These are phyloP conservation scores for Ricinus communis DNA, from an alignment of 345 rosid genomes.

Conservation along the genomic window DNA sequence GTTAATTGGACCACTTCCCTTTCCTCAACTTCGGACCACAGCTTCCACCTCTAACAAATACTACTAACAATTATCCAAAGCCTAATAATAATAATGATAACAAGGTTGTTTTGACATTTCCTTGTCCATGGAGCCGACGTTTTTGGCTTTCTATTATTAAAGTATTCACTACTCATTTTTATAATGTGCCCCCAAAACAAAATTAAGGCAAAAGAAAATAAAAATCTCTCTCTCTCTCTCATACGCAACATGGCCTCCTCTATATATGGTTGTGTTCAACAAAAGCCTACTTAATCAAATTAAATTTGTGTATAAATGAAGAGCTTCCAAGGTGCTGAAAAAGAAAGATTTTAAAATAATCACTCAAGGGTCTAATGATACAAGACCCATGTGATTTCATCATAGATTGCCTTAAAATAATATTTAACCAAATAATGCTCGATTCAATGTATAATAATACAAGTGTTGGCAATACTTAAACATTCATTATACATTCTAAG, in stretches of 20 bases:
- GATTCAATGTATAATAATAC: conserved; percentile 30
- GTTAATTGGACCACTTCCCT: conserved; percentile 17
- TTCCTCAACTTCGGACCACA: conserved; percentile 15
- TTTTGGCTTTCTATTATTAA: not conserved
- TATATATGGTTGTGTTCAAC: conserved; percentile 14
- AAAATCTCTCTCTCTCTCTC: conserved; percentile 15
- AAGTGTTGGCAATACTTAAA: not conserved
- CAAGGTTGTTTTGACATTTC: too few species aligned
- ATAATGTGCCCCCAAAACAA: too few species aligned
- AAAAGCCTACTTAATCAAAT: conserved; percentile 5
- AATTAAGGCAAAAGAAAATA: too few species aligned
- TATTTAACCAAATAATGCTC: conserved; percentile 4
- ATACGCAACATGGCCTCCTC: conserved; percentile 23
- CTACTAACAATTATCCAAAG: not conserved
- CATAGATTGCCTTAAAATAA: conserved; percentile 21
- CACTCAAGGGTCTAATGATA: conserved; percentile 41
- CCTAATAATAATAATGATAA: not conserved
- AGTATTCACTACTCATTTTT: not conserved
- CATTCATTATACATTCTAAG: not conserved
- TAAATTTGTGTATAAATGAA: not conserved
- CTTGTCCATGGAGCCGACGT: not conserved
- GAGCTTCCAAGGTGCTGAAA: conserved; percentile 13
- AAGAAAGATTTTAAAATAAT: conserved; percentile 28
- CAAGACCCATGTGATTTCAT: conserved; percentile 59
- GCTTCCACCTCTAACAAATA: not conserved